phyloP scores from a whole-genome alignment of 2,329 filamentous ascomycete genomes.

The Fusarium sp. region DNA sequence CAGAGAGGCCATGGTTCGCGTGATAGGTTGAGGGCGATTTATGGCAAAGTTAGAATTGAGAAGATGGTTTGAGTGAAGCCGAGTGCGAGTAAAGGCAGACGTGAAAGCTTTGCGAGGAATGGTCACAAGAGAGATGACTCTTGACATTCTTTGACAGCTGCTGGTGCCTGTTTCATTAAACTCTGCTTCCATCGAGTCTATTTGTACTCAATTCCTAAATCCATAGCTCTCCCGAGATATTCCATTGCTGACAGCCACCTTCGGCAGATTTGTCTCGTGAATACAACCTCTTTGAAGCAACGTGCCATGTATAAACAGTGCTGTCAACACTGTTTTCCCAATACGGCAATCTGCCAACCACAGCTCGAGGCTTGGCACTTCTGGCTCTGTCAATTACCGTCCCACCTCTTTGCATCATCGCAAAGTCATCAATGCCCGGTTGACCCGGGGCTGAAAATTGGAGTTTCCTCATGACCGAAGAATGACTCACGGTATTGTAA shows the following conservation, averaged over 20 bases:
- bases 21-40: not conserved
- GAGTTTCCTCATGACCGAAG: not conserved
- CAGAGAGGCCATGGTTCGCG: slow-evolving; percentile 8
- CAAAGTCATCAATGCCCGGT: not conserved
- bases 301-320: not conserved
- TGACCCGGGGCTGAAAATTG: not conserved
- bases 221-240: not conserved
- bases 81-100: not conserved
- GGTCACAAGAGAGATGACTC: not conserved
- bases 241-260: not conserved
- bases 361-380: not conserved
- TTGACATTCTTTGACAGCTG: not conserved
- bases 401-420: slow-evolving; percentile 1
- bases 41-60: not conserved
- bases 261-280: not conserved
- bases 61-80: not conserved
- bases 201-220: not conserved
- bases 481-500: not conserved
- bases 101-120: not conserved
- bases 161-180: not conserved
- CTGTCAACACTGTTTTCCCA: slow-evolving; percentile 1
- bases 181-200: not conserved
- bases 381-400: not conserved
- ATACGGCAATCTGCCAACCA: not conserved
- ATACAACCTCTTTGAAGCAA: not conserved